These are phyloP conservation scores for Lactarius vividus DNA, from an alignment of 768 basidiomycete genomes.

Conservation along the genomic window DNA sequence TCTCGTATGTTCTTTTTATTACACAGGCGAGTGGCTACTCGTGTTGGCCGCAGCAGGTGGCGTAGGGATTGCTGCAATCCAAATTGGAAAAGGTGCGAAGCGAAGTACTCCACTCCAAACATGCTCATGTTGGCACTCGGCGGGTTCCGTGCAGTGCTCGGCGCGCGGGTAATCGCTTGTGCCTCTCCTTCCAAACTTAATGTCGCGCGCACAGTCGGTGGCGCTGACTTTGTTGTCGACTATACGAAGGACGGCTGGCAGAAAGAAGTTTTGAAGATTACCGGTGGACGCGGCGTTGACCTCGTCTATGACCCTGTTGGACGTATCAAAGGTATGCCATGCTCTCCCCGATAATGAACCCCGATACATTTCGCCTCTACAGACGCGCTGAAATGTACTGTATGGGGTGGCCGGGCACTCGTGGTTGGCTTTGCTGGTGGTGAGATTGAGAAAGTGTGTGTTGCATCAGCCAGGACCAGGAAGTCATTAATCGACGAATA, in stretches of 20 bases:
- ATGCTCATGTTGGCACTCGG: not conserved
- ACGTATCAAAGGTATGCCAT: slow-evolving; percentile 53
- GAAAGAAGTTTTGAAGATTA: slow-evolving; percentile 81
- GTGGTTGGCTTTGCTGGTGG: slow-evolving; percentile 94
- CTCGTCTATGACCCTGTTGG: slow-evolving; percentile 89
- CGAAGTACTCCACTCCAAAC: not conserved
- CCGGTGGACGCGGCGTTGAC: slow-evolving; percentile 80
- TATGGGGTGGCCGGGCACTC: slow-evolving; percentile 89
- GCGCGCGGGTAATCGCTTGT: slow-evolving; percentile 93
- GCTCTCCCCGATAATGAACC: not conserved
- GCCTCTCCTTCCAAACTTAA: slow-evolving; percentile 79
- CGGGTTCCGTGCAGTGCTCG: slow-evolving; percentile 55
- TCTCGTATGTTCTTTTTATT: not conserved
- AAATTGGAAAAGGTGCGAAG: slow-evolving; percentile 80
- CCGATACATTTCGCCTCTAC: slow-evolving; percentile 15
- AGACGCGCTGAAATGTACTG: slow-evolving; percentile 90
- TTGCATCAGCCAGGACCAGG: not conserved
- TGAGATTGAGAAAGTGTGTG: slow-evolving; percentile 70
- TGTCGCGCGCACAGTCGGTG: slow-evolving; percentile 69
- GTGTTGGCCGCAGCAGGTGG: slow-evolving; percentile 96
- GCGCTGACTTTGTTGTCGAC: slow-evolving; percentile 80
- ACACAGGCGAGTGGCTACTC: slow-evolving; percentile 84
- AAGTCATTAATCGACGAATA: not conserved
- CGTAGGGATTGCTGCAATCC: slow-evolving; percentile 88
- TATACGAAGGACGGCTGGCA: slow-evolving; percentile 84